These are phyloP conservation scores for Pontederia paniculata DNA, from an alignment of 176 grass and related monocot species.

Conservation along the genomic window DNA sequence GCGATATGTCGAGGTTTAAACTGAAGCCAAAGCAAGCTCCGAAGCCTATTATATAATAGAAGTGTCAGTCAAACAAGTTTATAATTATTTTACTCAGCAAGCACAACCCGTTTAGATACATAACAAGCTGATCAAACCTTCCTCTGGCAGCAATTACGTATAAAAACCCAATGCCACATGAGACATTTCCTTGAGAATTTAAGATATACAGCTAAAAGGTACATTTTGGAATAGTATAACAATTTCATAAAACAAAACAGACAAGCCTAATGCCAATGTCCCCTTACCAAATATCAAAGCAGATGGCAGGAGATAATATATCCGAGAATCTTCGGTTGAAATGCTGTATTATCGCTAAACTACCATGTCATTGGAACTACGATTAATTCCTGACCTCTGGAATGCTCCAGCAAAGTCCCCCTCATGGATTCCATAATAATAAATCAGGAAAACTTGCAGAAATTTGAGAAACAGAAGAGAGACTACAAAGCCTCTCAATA, in stretches of 20 bases:
- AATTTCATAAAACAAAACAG: constrained; percentile 17
- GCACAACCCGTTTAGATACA: neutral
- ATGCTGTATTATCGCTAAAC: constrained; percentile 38
- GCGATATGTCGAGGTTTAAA: constrained; percentile 85
- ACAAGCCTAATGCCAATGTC: constrained; percentile 31
- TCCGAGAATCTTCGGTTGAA: constrained; percentile 43
- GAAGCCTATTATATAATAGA: constrained; percentile 36
- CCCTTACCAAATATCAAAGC: constrained; percentile 50
- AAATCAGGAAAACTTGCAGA: constrained; percentile 20
- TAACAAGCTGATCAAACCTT: constrained; percentile 19
- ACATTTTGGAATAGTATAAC: constrained; percentile 7
- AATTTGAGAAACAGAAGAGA: constrained; percentile 24
- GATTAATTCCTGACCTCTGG: constrained; percentile 38
- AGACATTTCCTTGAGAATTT: neutral
- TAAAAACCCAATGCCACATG: neutral
- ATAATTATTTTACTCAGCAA: neutral
- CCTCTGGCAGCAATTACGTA: constrained; percentile 16
- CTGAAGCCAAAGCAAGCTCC: constrained; percentile 90
- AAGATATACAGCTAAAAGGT: constrained; percentile 17
- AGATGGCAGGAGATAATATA: constrained; percentile 29
- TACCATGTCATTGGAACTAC: constrained; percentile 40
- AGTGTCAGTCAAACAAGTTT: constrained; percentile 11
- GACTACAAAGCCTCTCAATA: constrained; percentile 19
- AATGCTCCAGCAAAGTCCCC: constrained; percentile 35
- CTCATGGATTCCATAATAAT: constrained; percentile 25